Base-by-base conservation (phyloP, 2,329 filamentous ascomycete genomes). In the Hymenoscyphus salicellus region DNA sequence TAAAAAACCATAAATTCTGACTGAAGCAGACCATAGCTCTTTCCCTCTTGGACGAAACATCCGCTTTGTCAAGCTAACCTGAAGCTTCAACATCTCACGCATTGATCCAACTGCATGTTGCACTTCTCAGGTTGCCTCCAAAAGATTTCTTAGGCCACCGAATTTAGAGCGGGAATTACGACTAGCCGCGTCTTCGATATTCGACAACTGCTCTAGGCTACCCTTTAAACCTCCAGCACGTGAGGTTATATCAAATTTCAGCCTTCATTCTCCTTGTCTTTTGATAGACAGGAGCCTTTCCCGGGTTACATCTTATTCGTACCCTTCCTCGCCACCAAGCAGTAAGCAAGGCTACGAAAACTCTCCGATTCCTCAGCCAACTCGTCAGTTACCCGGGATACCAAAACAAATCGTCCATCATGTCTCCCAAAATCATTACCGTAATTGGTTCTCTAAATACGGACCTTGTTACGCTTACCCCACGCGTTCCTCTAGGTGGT, bases 361-460 rank as follows among this genome's bases (percentile, higher is more conserved):
- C 3, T 38, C 36, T 17, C 36, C 36, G 36, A 2, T 38, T 38
- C 36, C 14, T 30, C 28, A 30, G 28, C 28, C 28, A 30, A 30
- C 32, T 33, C 6, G 14, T 16, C 33, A 38, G 33, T 38, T 16
- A 38, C 33, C n/a, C n/a, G n/a, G n/a, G n/a, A n/a, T n/a, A 38
- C 36, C 11, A 38, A 38, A 38, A 38, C 4, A 16, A 1, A 55
- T 26, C 20, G 7, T 10, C 43, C 30, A 71, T 52, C 61, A 72
- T 72, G 70, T 32, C 70, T 14, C 49, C 64, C 11, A 74, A 72
- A 63, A 72, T 57, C 17, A 95, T 98, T 76, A 89, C 90, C 68
- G 86, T 97, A 68, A 88, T 98, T 71, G 94, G 94, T 72, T 98
- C 94, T 38, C 87, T 99, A 66, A 98, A 98, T 79, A 91, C 92